Evolutionary conservation across 106 monocot genomes (phyloP), one percentile per base, ranked within the genome.

Genomic region (Apostasia shenzhenica): DNA sequence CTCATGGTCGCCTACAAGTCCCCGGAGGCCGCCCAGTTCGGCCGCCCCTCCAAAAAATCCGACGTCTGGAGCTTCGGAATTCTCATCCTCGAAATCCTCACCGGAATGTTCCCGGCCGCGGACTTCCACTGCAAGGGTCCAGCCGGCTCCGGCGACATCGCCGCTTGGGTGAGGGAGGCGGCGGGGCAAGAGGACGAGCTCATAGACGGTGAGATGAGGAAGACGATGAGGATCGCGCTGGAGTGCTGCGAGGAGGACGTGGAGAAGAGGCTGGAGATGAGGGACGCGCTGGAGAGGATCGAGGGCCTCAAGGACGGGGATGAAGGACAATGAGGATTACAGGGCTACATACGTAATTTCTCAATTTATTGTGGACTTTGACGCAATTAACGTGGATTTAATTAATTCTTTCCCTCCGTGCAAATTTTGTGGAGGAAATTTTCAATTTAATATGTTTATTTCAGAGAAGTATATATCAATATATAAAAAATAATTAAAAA

Each of bases 61-160:
- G 95, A 95, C 54, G 91, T 95, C 6, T 95, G 95, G 95, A 86
- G 86, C 74, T 42, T 95, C 4, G 95, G 95, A 2, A 84, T 91
- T 3, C 48, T 91, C 41, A 95, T 95, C 54, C 73, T 95, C 0
- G 95, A 95, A 76, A 59, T 91, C 4, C 47, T 95, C 8, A 88
- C 95, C 1, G 95, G 97, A 12, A 87, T 81, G 74, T 89, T 85
- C 49, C 95, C 95, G 1, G 79, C 87, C 1, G 74, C 67, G 54
- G 74, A 79, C 72, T 59, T 82, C n/a, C 70, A 26, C 26, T 26
- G 60, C 26, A 83, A 78, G 8, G 83, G 83, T 26, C 26, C 26
- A 26, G 26, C 26, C 12, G n/a, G 56, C 13, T 1, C 12, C 55
- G 70, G 66, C 0, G 83, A 88, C 54, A 42, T 88, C 75, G 65